Evolutionary conservation across 179 eudicot genomes (phyloP), one percentile per base, ranked within the genome.

Genomic region (Beta lomatogona): DNA sequence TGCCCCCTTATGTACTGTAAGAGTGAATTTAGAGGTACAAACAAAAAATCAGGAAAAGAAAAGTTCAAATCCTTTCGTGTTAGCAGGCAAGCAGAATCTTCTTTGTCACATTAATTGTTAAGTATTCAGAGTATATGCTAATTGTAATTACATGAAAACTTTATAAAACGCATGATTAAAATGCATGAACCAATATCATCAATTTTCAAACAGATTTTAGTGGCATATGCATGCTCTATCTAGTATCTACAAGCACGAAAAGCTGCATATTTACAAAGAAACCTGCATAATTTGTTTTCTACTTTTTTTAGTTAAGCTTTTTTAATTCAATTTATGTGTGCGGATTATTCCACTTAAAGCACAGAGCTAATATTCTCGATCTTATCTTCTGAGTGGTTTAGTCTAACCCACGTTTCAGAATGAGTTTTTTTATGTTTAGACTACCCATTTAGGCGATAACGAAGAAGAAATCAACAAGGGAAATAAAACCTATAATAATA

Each of bases 21-120:
- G 75, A 76, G 44, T 53, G 22, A 71, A 44, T 22, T 25, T 4
- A 50, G 46, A 41, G 41, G 63, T 58, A 75, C 55, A 74, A 36
- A 79, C 52, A 68, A 79, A 79, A 67, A 61, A 73, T 41, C 67
- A 64, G 55, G 73, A 73, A 64, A 82, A 77, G 53, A 14, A 57
- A 69, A 66, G 44, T 73, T 15, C 14, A 6, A 25, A 73, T 73
- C 64, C 77, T 55, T 73, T 73, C 77, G 77, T 54, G 64, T 55
- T 54, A 73, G 77, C 25, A 72, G 73, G 52, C 52, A 68, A 69
- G 48, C 6, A 69, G 48, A 67, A 67, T 67, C 48, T 31, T 63
- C 50, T 36, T 67, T 31, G 6, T 6, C 50, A 36, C n/a, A 31
- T 18, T 16, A 41, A 14, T 44, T 41, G 13, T 44, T 14, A 41